Percentiles rank a stretch among this genome's conserved stretches.
These are phyloP conservation scores for Fusarium acutatum DNA, from an alignment of 2,329 filamentous ascomycete genomes.

Conservation along the genomic window DNA sequence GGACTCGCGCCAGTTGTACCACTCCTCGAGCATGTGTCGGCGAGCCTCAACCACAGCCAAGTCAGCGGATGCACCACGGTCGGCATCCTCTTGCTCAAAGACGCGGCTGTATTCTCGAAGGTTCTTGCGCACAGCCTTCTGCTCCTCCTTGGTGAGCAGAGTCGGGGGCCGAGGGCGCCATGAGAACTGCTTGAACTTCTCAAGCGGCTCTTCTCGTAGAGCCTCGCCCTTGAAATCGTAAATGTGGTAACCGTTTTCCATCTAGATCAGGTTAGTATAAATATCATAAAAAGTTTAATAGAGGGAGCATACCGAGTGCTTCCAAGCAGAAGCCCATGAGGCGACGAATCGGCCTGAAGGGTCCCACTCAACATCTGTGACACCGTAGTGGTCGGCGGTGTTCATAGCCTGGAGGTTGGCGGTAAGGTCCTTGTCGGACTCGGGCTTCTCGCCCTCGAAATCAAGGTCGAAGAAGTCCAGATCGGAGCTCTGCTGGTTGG, in stretches of 20 bases:
- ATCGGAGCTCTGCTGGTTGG: conserved; percentile 92
- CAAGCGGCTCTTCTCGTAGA: conserved; percentile 88
- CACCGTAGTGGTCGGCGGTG: conserved; percentile 92
- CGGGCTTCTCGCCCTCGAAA: conserved; percentile 95
- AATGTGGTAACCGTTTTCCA: conserved; percentile 99
- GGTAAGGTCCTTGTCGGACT: conserved; percentile 90
- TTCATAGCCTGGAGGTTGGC: conserved; percentile 97
- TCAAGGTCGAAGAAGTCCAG: conserved; percentile 98
- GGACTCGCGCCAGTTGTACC: conserved; percentile 82
- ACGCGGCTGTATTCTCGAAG: conserved; percentile 93
- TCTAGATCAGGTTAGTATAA: conserved; percentile 62
- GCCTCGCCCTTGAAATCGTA: conserved; percentile 95
- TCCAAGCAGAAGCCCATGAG: conserved; percentile 93
- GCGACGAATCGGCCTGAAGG: conserved; percentile 94
- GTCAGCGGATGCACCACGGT: conserved; percentile 93
- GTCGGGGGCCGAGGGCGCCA: conserved; percentile 93
- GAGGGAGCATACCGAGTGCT: conserved; percentile 78
- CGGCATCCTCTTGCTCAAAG: conserved; percentile 95
- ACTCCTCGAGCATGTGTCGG: conserved; percentile 84
- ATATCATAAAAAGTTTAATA: conserved; percentile 21
- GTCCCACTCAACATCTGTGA: conserved; percentile 98
- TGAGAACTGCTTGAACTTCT: conserved; percentile 97
- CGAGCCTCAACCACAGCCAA: conserved; percentile 91
- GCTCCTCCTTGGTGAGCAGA: conserved; percentile 95
- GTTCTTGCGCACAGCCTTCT: conserved; percentile 98